Evolutionary conservation across 441 rosid genomes (phyloP), one percentile per base, ranked within the genome.

Genomic region (Gossypium gossypioides): DNA sequence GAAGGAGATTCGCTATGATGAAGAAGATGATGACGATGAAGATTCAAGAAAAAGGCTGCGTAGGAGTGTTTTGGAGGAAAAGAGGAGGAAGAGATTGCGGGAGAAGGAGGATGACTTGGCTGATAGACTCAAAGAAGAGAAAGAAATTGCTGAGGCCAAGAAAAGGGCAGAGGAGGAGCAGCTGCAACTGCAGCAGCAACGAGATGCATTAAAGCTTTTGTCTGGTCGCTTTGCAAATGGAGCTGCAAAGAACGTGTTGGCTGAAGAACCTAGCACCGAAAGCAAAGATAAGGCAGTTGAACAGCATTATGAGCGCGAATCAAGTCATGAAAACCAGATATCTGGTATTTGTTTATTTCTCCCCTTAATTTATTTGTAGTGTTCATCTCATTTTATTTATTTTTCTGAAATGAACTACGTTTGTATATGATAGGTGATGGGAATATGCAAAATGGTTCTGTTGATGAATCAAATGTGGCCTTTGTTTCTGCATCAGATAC

Each of bases 21-120:
- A 92, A 79, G 96, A 90, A 68, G 96, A 89, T 19, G 96, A 86
- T 27, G 87, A 86, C 0, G 97, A 92, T 52, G 99, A 91, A 40
- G 97, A 90, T 83, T 86, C 89, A 2, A 84, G 95, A 74, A 89
- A 91, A 82, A 85, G 93, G 85, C 85, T 94, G 91, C 97, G 87
- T 34, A 86, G 92, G 80, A 84, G 81, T 81, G 83, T 74, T 10
- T 40, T 83, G 79, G 99, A 92, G 76, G 99, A 92, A 65, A 91
- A 80, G 86, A 83, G 92, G 74, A 88, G 89, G 83, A 88, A 83
- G 84, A 87, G 90, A 67, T 73, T 77, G 29, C 76, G 89, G 64
- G 99, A 92, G 82, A 91, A 86, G 81, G 93, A 92, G 80, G 97
- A 92, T 37, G 99, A 95, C 73, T 69, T 83, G 74, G 84, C 85